Percentiles rank a stretch among this genome's conserved stretches.
Evolutionary conservation across 441 rosid genomes (phyloP).

Genomic region (Adansonia rubrostipa): DNA sequence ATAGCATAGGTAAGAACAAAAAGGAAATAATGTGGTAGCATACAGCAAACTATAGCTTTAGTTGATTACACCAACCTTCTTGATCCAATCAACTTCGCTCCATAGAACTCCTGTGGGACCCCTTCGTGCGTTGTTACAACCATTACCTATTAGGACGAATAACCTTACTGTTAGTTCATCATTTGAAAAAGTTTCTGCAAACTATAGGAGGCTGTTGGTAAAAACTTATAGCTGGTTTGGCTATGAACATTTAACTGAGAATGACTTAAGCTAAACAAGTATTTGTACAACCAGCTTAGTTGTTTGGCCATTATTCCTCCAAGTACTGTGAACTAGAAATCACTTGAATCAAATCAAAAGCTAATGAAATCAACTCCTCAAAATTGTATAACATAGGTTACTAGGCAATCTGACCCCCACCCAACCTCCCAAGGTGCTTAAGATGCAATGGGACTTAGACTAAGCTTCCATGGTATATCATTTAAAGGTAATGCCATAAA

Average conservation of each 20-base stretch:
- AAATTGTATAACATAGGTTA: not conserved
- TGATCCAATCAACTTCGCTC: slow-evolving; percentile 94
- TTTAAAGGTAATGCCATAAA: not conserved
- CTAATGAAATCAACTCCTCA: slow-evolving; percentile 1
- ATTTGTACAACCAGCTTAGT: not conserved
- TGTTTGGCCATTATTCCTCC: not conserved
- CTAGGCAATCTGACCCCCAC: not conserved
- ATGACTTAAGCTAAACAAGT: slow-evolving; percentile 8
- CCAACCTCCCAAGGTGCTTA: not conserved
- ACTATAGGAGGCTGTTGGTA: slow-evolving; percentile 1
- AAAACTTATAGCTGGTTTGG: slow-evolving; percentile 5
- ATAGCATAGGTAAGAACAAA: not conserved
- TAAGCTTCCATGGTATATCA: slow-evolving; percentile 6
- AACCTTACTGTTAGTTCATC: slow-evolving; percentile 27
- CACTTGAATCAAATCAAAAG: slow-evolving; percentile 8
- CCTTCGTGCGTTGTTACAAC: slow-evolving; percentile 99
- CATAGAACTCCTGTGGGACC: slow-evolving; percentile 91
- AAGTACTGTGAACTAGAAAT: slow-evolving; percentile 3
- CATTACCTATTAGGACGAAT: slow-evolving; percentile 60
- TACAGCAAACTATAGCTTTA: not conserved
- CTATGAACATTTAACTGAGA: slow-evolving; percentile 16
- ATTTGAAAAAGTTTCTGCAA: slow-evolving; percentile 9
- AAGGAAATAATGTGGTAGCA: not conserved
- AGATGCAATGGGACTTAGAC: not conserved
- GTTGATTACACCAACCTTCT: slow-evolving; percentile 54